Evolutionary conservation across 2,329 filamentous ascomycete species (phyloP), one percentile per base, ranked within the genome.

Genomic region (Talaromyces verruculosus): DNA sequence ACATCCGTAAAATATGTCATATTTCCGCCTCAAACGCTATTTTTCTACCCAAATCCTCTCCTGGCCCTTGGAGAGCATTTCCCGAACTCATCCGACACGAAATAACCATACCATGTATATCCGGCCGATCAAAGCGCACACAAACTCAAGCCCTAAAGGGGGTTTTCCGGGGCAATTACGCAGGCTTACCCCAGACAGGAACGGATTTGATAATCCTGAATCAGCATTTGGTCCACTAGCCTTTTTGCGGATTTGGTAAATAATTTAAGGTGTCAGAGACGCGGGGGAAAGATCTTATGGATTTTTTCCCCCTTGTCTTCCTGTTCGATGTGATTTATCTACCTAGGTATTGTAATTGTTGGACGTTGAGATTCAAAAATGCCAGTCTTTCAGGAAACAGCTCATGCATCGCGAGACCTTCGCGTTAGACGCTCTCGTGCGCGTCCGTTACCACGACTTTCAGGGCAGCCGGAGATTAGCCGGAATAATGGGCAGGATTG

Each of bases 341-440:
- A 35, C 8, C 10, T 10, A n/a, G 2, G 3, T 33, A n/a, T 6
- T 4, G 15, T 33, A 10, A 10, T 53, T 11, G 15, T n/a, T 33
- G 28, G 11, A 33, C 2, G 15, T 30, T 25, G 19, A 33, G 25
- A 11, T 1, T 45, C 7, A 15, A 45, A 11, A 13, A 60, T 60
- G 57, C 57, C 57, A 2, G 39, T 60, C 37, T 60, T 60, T 17
- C 57, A 60, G 22, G 57, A 60, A 60, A 60, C 57, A n/a, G 37
- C 57, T 30, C 57, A 60, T 33, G 15, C 22, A n/a, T 60, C 75
- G 41, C 77, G 79, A n/a, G 77, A 80, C 63, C 71, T 80, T 5
- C 77, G 78, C 62, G 75, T 79, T 13, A 72, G 77, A 15, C 78
- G 78, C 17, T 78, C 78, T 6, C 78, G 79, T 66, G 77, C 76